Evolutionary conservation across 257 asterid species (phyloP).

Genomic region (Ophiorrhiza pumila): DNA sequence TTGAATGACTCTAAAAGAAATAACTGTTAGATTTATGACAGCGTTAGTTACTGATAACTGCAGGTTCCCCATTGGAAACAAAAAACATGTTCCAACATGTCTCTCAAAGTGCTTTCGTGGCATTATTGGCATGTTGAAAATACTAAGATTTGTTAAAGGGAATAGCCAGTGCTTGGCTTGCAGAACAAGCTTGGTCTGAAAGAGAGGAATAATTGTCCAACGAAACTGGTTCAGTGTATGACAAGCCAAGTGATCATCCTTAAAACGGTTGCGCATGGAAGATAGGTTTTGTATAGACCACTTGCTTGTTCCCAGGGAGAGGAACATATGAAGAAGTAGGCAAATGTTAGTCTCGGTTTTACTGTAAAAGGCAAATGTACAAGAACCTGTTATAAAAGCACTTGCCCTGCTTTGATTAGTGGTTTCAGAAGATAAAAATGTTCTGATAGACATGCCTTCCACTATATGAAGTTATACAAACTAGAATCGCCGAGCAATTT

Average conservation of each 20-base stretch:
- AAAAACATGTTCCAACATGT: not conserved
- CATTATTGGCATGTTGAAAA: not conserved
- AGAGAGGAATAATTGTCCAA: not conserved
- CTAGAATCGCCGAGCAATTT: not conserved
- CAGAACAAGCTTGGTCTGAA: not conserved
- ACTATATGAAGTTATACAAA: not conserved
- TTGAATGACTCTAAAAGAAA: not conserved
- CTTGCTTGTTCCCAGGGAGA: not conserved
- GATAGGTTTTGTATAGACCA: not conserved
- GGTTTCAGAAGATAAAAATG: not conserved
- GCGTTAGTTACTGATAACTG: constrained; percentile 2
- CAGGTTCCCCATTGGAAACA: not conserved
- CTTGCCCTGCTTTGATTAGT: constrained; percentile 1
- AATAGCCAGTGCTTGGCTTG: not conserved
- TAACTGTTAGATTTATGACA: not conserved
- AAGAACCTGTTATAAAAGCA: not conserved
- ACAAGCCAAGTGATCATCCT: not conserved
- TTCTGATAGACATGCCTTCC: not conserved
- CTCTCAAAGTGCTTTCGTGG: not conserved
- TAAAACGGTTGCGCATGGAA: not conserved
- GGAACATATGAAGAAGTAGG: not conserved
- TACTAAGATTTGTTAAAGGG: not conserved
- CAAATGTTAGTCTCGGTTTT: not conserved
- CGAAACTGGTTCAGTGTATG: not conserved
- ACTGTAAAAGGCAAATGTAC: not conserved